Percentiles rank a stretch among this genome's conserved stretches.
These are phyloP conservation scores for Dactylellina sp. DNA, from an alignment of 2,329 filamentous ascomycete species.

Conservation along the genomic window DNA sequence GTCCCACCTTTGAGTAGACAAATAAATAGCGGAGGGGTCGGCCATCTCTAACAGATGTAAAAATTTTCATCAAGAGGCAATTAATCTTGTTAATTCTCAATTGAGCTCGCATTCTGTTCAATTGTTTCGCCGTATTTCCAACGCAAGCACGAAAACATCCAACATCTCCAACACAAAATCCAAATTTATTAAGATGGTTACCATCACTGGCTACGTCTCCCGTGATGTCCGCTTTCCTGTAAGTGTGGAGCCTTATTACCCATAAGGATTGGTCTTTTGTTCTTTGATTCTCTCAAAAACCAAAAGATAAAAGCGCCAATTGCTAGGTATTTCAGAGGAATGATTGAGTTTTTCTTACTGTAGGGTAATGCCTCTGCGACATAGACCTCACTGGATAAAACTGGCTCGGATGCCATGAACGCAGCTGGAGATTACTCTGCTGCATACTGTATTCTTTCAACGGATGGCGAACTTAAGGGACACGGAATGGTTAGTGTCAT, in stretches of 20 bases:
- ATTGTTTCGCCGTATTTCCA: background rate
- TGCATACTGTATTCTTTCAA: slow-evolving; percentile 92
- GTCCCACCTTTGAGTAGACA: slow-evolving; percentile 29
- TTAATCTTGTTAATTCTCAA: slow-evolving; percentile 2
- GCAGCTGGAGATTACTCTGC: slow-evolving; percentile 91
- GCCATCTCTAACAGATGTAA: background rate
- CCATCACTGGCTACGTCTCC: slow-evolving; percentile 77
- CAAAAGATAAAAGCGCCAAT: slow-evolving; percentile 17
- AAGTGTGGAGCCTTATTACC: slow-evolving; percentile 59
- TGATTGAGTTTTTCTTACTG: slow-evolving; percentile 51
- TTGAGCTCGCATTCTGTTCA: background rate
- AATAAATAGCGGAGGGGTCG: slow-evolving; percentile 51
- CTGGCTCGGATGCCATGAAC: slow-evolving; percentile 98
- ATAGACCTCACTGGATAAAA: slow-evolving; percentile 90
- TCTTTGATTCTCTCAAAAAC: slow-evolving; percentile 27
- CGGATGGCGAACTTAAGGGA: slow-evolving; percentile 76
- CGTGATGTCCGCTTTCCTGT: slow-evolving; percentile 80
- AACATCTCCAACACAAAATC: slow-evolving; percentile 29
- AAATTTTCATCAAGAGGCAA: slow-evolving; percentile 7
- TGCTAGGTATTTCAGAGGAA: slow-evolving; percentile 45
- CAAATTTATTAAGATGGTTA: slow-evolving; percentile 66
- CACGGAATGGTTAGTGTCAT: slow-evolving; percentile 77
- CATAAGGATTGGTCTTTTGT: background rate
- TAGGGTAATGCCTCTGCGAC: slow-evolving; percentile 12
- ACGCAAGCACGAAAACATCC: slow-evolving; percentile 15